Evolutionary conservation across 768 basidiomycete species (phyloP).

Genomic region (Mycena capillaripes): DNA sequence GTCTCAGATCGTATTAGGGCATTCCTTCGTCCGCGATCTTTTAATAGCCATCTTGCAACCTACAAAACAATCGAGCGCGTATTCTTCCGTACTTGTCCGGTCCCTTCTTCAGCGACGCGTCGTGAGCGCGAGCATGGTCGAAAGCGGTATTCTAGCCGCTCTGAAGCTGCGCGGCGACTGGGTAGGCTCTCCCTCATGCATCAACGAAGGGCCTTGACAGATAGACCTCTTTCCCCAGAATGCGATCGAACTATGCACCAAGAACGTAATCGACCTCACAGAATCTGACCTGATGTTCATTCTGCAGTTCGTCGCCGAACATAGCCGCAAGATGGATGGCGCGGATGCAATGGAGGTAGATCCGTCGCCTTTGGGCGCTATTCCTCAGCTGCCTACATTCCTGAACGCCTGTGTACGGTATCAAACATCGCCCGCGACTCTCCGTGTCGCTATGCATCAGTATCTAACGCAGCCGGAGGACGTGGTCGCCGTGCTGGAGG

Average conservation of each 20-base stretch:
- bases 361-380: constrained; percentile 29
- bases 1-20: constrained; percentile 32
- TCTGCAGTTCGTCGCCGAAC: constrained; percentile 59
- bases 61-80: constrained; percentile 52
- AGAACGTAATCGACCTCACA: constrained; percentile 70
- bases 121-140: constrained; percentile 74
- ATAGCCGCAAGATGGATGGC: constrained; percentile 50
- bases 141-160: constrained; percentile 67
- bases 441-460: constrained; percentile 67
- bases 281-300: constrained; percentile 74
- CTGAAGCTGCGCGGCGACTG: constrained; percentile 74
- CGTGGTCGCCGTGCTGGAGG: constrained; percentile 58
- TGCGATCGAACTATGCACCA: constrained; percentile 66
- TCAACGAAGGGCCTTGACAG: neutral
- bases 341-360: constrained; percentile 60
- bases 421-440: constrained; percentile 51
- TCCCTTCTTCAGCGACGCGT: constrained; percentile 70
- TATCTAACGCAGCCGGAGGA: constrained; percentile 65
- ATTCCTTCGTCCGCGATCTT: constrained; percentile 73
- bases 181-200: constrained; percentile 55
- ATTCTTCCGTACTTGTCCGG: constrained; percentile 69
- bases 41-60: constrained; percentile 65
- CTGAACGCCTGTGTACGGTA: constrained; percentile 54
- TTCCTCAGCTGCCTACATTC: constrained; percentile 52
- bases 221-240: constrained; percentile 43